Evolutionary conservation across 2,329 filamentous ascomycete genomes (phyloP).

Genomic region (Alternaria sp.): DNA sequence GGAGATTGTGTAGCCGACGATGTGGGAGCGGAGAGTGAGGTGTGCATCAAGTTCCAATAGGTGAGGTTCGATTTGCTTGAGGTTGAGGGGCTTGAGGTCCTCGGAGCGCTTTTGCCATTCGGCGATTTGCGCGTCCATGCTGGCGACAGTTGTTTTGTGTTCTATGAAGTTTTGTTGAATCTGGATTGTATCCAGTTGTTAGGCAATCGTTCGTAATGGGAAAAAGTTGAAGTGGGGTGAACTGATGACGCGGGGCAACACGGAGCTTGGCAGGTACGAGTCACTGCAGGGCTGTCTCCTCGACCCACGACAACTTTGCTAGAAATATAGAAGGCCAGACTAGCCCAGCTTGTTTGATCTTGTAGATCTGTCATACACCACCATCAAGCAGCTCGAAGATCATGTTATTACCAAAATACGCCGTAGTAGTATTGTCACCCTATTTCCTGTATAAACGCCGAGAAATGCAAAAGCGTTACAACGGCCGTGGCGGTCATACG

Average conservation of each 20-base stretch:
- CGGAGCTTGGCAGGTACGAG: conserved; percentile 15
- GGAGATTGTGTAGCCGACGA: conserved; percentile 80
- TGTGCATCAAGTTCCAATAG: conserved; percentile 84
- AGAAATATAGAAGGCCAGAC: background rate
- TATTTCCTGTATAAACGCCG: conserved; percentile 28
- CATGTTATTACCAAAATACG: conserved; percentile 1
- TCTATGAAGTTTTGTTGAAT: background rate
- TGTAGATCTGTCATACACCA: background rate
- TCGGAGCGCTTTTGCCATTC: conserved; percentile 66
- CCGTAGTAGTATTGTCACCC: conserved; percentile 8
- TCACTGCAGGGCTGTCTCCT: background rate
- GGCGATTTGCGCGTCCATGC: conserved; percentile 52
- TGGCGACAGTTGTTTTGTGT: background rate
- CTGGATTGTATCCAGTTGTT: background rate
- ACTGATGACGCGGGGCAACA: conserved; percentile 11
- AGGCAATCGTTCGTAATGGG: background rate
- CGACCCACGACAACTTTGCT: background rate
- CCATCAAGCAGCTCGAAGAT: background rate
- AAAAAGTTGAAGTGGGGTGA: conserved; percentile 13
- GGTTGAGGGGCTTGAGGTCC: conserved; percentile 69
- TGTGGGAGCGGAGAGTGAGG: conserved; percentile 84
- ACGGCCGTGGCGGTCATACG: conserved; percentile 10
- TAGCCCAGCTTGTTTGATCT: background rate
- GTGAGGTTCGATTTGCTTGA: conserved; percentile 80
- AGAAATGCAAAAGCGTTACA: conserved; percentile 9